Evolutionary conservation across 2,329 filamentous ascomycete genomes (phyloP).

Genomic region (Fusarium avenaceum): DNA sequence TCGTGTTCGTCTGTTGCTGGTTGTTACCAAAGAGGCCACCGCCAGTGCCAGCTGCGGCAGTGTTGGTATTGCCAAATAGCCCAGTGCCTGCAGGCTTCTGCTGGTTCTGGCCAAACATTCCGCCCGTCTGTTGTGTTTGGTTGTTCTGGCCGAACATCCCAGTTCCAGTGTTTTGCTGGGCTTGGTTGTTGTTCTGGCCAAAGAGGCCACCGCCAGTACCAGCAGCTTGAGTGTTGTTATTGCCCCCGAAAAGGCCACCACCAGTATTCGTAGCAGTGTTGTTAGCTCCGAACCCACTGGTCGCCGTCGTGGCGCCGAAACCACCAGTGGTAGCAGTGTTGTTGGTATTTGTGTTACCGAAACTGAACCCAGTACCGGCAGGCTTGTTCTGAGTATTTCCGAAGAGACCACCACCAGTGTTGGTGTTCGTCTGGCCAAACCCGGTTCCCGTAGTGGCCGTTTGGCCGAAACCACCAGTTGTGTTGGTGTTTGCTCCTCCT

Average conservation of each 20-base stretch:
- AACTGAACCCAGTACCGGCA: constrained; percentile 55
- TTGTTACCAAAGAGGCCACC: constrained; percentile 61
- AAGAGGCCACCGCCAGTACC: constrained; percentile 60
- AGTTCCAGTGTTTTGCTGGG: constrained; percentile 47
- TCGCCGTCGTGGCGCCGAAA: constrained; percentile 47
- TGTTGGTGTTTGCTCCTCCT: constrained; percentile 36
- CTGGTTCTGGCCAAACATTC: constrained; percentile 63
- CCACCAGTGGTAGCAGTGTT: constrained; percentile 39
- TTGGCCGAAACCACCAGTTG: constrained; percentile 35
- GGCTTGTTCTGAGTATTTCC: constrained; percentile 59
- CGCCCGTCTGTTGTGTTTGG: constrained; percentile 53
- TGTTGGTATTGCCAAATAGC: constrained; percentile 46
- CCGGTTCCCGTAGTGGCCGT: constrained; percentile 50
- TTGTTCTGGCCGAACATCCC: constrained; percentile 56
- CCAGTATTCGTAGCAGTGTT: constrained; percentile 49
- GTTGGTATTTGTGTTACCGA: constrained; percentile 58
- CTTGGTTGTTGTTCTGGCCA: constrained; percentile 52
- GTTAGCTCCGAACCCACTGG: constrained; percentile 49
- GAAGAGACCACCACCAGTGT: constrained; percentile 57
- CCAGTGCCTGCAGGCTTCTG: constrained; percentile 55
- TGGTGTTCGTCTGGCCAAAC: constrained; percentile 55
- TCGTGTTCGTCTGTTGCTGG: constrained; percentile 49
- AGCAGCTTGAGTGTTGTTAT: constrained; percentile 53
- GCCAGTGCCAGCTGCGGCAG: constrained; percentile 20
- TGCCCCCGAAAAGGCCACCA: constrained; percentile 62